These are phyloP conservation scores for Globisporangium parvum DNA, from an alignment of 352 stramenopile genomes.

Conservation along the genomic window DNA sequence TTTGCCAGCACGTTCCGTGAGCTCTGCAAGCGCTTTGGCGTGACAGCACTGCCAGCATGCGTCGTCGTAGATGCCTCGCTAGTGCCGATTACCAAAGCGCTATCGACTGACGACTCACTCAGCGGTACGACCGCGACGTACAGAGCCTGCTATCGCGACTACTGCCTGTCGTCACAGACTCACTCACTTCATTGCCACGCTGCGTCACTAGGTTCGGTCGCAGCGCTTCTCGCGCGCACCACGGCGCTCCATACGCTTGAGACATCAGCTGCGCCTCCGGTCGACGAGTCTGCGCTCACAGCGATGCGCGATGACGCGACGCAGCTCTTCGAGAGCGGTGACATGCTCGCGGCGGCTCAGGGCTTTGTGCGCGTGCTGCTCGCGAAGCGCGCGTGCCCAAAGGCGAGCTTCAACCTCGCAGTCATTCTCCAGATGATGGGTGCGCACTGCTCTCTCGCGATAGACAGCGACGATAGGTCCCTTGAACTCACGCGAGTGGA, in stretches of 20 bases:
- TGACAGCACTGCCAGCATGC: conserved; percentile 31
- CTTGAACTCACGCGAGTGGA: no score
- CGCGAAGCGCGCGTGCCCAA: conserved; percentile 40
- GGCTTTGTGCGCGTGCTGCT: conserved; percentile 45
- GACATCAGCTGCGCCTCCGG: neutral
- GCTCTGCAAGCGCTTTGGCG: conserved; percentile 34
- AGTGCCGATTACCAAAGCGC: neutral
- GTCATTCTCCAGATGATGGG: conserved; percentile 68
- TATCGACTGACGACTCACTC: no score
- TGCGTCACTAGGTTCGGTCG: neutral
- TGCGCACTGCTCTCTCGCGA: conserved; percentile 9
- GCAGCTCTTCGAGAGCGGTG: conserved; percentile 42
- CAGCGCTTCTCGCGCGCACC: neutral
- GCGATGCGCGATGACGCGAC: conserved; percentile 37
- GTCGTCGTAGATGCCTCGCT: conserved; percentile 19
- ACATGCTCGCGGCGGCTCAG: conserved; percentile 39
- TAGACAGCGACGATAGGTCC: no score
- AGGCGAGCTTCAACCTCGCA: conserved; percentile 72
- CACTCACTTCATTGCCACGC: no score
- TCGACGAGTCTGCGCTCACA: conserved; percentile 16
- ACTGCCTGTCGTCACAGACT: no score
- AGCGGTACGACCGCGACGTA: neutral
- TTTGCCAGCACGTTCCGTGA: conserved; percentile 26
- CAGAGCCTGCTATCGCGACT: no score
- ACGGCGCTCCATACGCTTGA: no score